Base-by-base conservation (phyloP, 352 stramenopile species). In the Phytophthora pseudosyringae region DNA sequence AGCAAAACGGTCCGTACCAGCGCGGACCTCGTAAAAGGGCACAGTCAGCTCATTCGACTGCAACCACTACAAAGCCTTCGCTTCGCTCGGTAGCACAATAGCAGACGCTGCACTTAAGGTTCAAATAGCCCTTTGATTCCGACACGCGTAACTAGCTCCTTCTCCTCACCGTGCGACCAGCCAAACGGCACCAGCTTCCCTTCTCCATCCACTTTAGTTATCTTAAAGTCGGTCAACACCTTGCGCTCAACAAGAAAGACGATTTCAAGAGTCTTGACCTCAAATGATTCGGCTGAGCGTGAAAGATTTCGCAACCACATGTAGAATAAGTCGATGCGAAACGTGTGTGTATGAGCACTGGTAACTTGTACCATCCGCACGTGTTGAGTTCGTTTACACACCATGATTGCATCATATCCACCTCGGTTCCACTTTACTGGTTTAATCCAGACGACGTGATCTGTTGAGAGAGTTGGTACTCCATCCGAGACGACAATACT, bases 351-450 rank as follows among this genome's bases (percentile, higher is more conserved):
- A 10, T 49, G 38, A 6, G 52, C 45, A 50, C 38, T 55, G 3
- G 53, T 64, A 3, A 59, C 38, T 48, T 64, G 54, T 12, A 69
- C 52, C 3, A 69, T 41, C 3, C 45, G 45, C 28, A 69, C 61
- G 21, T 48, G 39, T 2, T 15, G 5, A 53, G 29, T 49, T 3
- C n/a, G 13, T 13, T 64, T 64, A 16, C 53, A 64, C 38, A 54
- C 54, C 61, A 64, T 69, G 21, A 69, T 49, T 5, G 36, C 60
- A 13, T 69, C 52, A 13, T 64, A 58, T 62, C 60, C 60, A 33
- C 26, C 53, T 52, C 57, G 50, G 36, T 53, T 56, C 35, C 60
- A 63, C 4, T 63, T 50, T 32, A 33, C 3, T 51, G 60, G 50
- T 15, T 63, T 68, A 29, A 68, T 68, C 51, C 60, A 68, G 9